A percentile compares a stretch with the other conserved stretches of the same genome.
Evolutionary conservation across 257 asterid species (phyloP).

Genomic region (Scutellaria barbata): DNA sequence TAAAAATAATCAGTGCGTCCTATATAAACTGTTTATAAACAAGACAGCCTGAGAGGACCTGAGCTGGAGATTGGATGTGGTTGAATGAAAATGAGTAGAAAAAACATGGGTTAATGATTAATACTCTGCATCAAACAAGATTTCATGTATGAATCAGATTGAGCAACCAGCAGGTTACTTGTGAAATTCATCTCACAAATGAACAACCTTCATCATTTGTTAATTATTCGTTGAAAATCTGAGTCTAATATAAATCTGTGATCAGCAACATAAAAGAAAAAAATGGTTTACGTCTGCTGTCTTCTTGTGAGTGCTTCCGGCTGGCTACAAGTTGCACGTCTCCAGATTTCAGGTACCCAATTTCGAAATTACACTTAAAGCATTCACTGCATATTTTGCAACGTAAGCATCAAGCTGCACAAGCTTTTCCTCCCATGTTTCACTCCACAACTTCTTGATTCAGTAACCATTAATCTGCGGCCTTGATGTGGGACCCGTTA

Average conservation of each 20-base stretch:
- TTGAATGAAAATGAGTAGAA: background rate
- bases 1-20: too few species aligned
- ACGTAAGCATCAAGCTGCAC: background rate
- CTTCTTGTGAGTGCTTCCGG: conserved; percentile 31
- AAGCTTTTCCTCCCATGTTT: background rate
- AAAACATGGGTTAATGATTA: background rate
- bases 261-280: conserved; percentile 23
- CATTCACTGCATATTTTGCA: conserved; percentile 15
- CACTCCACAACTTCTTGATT: conserved; percentile 28
- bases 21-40: too few species aligned
- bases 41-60: too few species aligned
- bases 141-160: background rate
- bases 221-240: conserved; percentile 29
- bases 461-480: conserved; percentile 93
- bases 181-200: conserved; percentile 26
- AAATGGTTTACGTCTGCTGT: conserved; percentile 12
- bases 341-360: conserved; percentile 28
- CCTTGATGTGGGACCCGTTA: conserved; percentile 75
- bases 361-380: conserved; percentile 10
- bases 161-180: conserved; percentile 3
- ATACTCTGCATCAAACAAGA: too few species aligned
- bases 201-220: conserved; percentile 23
- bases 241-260: conserved; percentile 24
- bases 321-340: conserved; percentile 16
- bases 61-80: too few species aligned